Evolutionary conservation across 805 yeast species (phyloP).

Genomic region (Lipomyces orientalis): DNA sequence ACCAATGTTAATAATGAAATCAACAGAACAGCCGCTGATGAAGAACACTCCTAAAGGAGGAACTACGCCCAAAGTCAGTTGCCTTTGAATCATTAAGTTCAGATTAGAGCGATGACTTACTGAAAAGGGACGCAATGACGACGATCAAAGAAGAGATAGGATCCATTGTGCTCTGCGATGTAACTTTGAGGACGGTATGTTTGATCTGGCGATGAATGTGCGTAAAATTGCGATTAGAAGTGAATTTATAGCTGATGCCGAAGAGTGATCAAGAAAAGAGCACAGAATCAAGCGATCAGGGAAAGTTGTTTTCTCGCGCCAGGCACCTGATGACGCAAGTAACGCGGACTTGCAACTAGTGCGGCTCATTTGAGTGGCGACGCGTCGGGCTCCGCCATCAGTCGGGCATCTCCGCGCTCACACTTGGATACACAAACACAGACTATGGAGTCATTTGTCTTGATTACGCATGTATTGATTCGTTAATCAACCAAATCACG

Average conservation of each 20-base stretch:
- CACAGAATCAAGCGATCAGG: background rate
- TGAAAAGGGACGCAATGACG: constrained; percentile 30
- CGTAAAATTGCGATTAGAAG: background rate
- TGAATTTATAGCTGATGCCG: background rate
- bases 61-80: constrained; percentile 11
- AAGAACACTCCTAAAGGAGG: constrained; percentile 35
- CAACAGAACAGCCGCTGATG: constrained; percentile 53
- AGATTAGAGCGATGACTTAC: constrained; percentile 16
- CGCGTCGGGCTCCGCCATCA: background rate
- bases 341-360: background rate
- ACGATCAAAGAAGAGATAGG: constrained; percentile 32
- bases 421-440: background rate
- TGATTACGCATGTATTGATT: background rate
- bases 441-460: background rate
- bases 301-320: background rate
- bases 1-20: constrained; percentile 58
- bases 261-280: background rate
- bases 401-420: background rate
- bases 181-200: background rate
- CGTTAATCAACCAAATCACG: no score
- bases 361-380: background rate
- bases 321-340: background rate
- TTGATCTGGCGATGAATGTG: background rate
- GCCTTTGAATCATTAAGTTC: background rate
- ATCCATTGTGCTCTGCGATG: constrained; percentile 19